Conservation (phyloP, 2,329 filamentous ascomycete species). For the Graphilbum fragrans region DNA sequence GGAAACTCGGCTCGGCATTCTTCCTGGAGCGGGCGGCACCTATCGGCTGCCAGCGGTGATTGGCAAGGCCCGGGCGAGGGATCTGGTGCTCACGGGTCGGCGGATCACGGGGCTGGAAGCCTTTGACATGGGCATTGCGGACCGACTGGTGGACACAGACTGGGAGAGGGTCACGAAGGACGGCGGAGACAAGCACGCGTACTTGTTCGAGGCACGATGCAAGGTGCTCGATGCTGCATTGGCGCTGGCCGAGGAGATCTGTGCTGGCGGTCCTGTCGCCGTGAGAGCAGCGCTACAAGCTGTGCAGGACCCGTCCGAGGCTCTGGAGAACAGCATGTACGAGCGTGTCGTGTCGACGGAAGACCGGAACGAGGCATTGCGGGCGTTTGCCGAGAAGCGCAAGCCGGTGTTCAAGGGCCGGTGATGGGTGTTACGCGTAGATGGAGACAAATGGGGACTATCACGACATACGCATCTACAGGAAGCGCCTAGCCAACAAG, state of each 20-base stretch:
- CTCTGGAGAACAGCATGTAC: slow-evolving; percentile 80
- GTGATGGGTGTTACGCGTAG: no score
- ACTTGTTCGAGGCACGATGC: slow-evolving; percentile 39
- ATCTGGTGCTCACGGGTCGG: slow-evolving; percentile 84
- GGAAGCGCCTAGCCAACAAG: no score
- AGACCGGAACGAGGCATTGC: slow-evolving; percentile 79
- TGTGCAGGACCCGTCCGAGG: slow-evolving; percentile 59
- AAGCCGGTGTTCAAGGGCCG: slow-evolving; percentile 45
- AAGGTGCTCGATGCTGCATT: slow-evolving; percentile 66
- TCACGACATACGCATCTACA: no score
- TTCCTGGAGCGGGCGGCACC: slow-evolving; percentile 89
- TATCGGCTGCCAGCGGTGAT: slow-evolving; percentile 75
- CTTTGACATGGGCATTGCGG: slow-evolving; percentile 81
- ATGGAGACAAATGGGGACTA: no score
- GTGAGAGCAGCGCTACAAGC: slow-evolving; percentile 69
- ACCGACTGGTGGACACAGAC: slow-evolving; percentile 72
- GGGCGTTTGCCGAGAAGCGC: slow-evolving; percentile 62
- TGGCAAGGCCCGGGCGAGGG: slow-evolving; percentile 69
- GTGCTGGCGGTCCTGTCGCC: slow-evolving; percentile 69
- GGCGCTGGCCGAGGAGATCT: slow-evolving; percentile 70
- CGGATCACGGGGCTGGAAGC: slow-evolving; percentile 73
- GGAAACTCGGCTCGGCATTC: slow-evolving; percentile 85
- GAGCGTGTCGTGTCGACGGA: slow-evolving; percentile 70
- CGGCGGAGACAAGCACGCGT: slow-evolving; percentile 10
- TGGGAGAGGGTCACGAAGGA: slow-evolving; percentile 8